Evolutionary conservation across 2,329 filamentous ascomycete species (phyloP), one percentile per base, ranked within the genome.

Genomic region (Aphanoascus verrucosus): DNA sequence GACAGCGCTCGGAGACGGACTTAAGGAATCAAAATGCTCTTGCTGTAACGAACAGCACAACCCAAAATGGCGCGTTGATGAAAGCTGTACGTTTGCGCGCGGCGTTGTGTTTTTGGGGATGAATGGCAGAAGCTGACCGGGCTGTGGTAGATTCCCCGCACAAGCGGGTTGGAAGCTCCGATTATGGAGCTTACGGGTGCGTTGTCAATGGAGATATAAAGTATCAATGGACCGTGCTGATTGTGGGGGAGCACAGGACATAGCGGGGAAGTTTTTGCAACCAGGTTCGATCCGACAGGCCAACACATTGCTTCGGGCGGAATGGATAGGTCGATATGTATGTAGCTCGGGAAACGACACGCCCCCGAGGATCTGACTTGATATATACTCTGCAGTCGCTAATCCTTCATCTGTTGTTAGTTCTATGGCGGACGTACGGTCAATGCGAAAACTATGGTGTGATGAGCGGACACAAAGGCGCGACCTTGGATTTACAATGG

Each of bases 371-470:
- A 28, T 28, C 23, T 7, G 23, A 28, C 7, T 28, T 28, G 23
- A 7, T 20, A 37, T 20, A n/a, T 40, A 15, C n/a, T 11, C 20
- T 9, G 20, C 20, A 28, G 23, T 19, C 47, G 40, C 35, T 50
- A 40, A 55, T 38, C 9, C 9, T 34, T 31, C 12, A 9, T 11
- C 17, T 28, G 12, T 8, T 37, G n/a, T 14, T 56, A 94, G 88
- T 97, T 71, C 79, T 98, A 31, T 98, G 93, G 93, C 82, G 86
- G 63, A 94, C 90, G 1, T 89, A 91, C 57, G 91, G 89, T 63
- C 80, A 88, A 62, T 96, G 91, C 73, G 87, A 94, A 65, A 98
- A 98, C 72, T 96, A 96, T 64, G 90, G 91, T 56, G 74, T 87
- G 28, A 76, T 98, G 50, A 88, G 77, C 7, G 93, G 93, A 34